Percentiles rank a stretch among this genome's conserved stretches.
Conservation (phyloP, 179 eudicot species). For the Drosera spatulata region DNA sequence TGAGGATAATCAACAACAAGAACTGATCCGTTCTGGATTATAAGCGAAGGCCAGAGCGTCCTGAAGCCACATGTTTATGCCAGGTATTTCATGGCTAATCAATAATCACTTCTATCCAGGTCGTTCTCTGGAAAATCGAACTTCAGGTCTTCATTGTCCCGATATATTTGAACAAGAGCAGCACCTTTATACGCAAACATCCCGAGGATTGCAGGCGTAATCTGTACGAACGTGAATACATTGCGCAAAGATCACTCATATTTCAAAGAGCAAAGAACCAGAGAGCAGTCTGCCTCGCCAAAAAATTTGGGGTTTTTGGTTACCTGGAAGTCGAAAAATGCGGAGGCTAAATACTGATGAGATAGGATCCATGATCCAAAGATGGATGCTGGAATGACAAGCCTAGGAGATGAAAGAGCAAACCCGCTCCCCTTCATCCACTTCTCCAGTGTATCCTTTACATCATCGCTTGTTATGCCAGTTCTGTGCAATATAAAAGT, state of each 20-base stretch:
- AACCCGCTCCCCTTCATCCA: slow-evolving; percentile 57
- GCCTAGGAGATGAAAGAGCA: slow-evolving; percentile 89
- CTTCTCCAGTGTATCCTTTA: slow-evolving; percentile 52
- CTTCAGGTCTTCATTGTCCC: slow-evolving; percentile 85
- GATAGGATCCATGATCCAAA: slow-evolving; percentile 78
- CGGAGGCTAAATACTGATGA: slow-evolving; percentile 41
- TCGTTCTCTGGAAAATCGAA: slow-evolving; percentile 56
- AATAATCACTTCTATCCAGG: background rate
- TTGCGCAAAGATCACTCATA: background rate
- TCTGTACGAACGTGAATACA: slow-evolving; percentile 22
- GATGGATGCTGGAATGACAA: slow-evolving; percentile 79
- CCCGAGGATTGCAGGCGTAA: slow-evolving; percentile 86
- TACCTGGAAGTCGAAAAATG: slow-evolving; percentile 84
- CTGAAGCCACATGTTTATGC: too few species aligned
- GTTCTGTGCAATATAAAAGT: slow-evolving; percentile 28
- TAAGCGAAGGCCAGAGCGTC: too few species aligned
- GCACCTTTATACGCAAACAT: slow-evolving; percentile 94
- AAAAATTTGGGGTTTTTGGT: background rate
- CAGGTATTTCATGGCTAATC: too few species aligned
- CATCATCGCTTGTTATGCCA: slow-evolving; percentile 82
- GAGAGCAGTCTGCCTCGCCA: too few species aligned
- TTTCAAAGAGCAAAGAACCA: background rate
- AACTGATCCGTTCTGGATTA: too few species aligned
- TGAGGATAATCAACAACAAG: too few species aligned
- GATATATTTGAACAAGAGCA: slow-evolving; percentile 82